phyloP scores from a whole-genome alignment of 495 filamentous ascomycete genomes.

The Hypoxylon rickii region DNA sequence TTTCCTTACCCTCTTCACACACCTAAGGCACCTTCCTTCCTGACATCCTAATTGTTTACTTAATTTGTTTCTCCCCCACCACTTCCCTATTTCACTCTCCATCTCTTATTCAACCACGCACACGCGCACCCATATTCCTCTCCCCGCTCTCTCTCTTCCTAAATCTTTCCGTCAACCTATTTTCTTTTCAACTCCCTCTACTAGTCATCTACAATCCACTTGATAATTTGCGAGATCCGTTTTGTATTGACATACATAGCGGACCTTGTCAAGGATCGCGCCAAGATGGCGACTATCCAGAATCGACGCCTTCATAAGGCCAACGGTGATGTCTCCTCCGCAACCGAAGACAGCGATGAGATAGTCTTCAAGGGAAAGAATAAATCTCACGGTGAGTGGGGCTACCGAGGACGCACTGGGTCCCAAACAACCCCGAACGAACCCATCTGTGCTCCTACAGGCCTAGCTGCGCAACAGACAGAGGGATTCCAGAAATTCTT shows the following conservation, averaged over 20 bases:
- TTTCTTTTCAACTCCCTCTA: background rate
- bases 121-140: too few species aligned
- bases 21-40: too few species aligned
- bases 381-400: constrained; percentile 39
- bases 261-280: constrained; percentile 23
- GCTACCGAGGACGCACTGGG: constrained; percentile 47
- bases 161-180: too few species aligned
- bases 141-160: too few species aligned
- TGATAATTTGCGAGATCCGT: background rate
- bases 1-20: too few species aligned
- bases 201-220: background rate
- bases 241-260: constrained; percentile 14
- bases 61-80: too few species aligned
- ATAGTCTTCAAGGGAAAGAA: constrained; percentile 33
- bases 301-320: constrained; percentile 16
- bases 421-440: constrained; percentile 41
- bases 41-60: too few species aligned
- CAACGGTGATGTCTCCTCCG: constrained; percentile 30
- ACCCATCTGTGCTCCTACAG: constrained; percentile 53
- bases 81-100: too few species aligned
- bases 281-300: constrained; percentile 2
- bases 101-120: too few species aligned
- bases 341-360: constrained; percentile 28
- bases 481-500: constrained; percentile 62
- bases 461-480: constrained; percentile 48